phyloP scores from a whole-genome alignment of 306 rosid species.

The Lablab purpureus region DNA sequence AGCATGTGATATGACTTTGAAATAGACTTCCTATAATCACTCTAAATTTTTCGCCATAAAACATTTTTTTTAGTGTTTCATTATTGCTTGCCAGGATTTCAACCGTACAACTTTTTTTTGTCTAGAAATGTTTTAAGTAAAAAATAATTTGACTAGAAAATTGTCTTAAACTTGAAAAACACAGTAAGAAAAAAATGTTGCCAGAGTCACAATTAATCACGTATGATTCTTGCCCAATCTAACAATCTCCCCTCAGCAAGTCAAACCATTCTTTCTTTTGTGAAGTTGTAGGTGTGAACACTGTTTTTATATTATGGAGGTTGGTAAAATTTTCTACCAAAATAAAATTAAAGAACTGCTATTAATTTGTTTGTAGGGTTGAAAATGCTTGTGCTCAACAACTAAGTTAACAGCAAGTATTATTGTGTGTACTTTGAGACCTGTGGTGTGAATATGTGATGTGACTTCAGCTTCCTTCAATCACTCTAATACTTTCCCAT shows the following conservation, averaged over 20 bases:
- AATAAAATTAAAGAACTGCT: not conserved
- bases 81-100: not conserved
- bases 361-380: not conserved
- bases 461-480: constrained; percentile 3
- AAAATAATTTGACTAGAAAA: not conserved
- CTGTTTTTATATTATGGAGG: not conserved
- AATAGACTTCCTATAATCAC: constrained; percentile 5
- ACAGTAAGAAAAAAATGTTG: not conserved
- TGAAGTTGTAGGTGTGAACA: not conserved
- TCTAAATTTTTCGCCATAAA: not conserved
- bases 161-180: not conserved
- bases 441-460: not conserved
- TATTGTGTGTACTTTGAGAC: not conserved
- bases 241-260: too few relatives aligned
- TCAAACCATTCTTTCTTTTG: too few relatives aligned
- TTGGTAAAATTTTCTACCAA: not conserved
- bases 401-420: not conserved
- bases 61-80: not conserved
- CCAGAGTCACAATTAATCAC: not conserved
- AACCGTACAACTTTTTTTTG: not conserved
- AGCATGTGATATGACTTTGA: constrained; percentile 2
- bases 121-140: not conserved
- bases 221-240: not conserved
- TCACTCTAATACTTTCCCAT: not conserved
- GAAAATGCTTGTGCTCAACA: not conserved